Percentiles rank a stretch among this genome's conserved stretches.
phyloP scores from a whole-genome alignment of 1,284 basidiomycete species.

The Sparassis latifolia region DNA sequence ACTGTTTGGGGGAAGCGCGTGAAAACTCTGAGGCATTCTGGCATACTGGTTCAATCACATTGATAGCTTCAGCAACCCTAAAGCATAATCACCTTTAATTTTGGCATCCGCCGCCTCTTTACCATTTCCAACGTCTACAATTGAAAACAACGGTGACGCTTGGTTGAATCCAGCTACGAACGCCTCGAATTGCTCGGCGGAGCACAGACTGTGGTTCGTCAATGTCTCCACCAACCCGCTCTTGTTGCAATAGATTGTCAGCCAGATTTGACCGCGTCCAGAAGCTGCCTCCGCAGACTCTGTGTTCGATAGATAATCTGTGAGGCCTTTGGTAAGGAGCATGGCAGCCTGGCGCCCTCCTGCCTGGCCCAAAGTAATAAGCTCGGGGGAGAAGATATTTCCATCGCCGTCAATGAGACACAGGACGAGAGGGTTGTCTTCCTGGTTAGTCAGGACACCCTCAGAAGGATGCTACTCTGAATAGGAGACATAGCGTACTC shows the following conservation, averaged over 20 bases:
- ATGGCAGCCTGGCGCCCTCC: conserved; percentile 39
- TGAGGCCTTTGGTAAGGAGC: conserved; percentile 35
- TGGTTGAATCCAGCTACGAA: conserved; percentile 44
- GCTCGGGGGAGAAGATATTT: conserved; percentile 37
- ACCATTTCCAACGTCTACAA: conserved; percentile 48
- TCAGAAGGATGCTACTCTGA: background rate
- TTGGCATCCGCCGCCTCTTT: conserved; percentile 55
- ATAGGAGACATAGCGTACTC: conserved; percentile 17
- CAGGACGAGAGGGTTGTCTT: conserved; percentile 33
- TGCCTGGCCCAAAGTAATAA: conserved; percentile 31
- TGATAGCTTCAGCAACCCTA: background rate
- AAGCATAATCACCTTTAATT: conserved; percentile 36
- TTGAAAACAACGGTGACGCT: conserved; percentile 38
- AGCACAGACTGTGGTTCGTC: conserved; percentile 28
- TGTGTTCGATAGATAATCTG: conserved; percentile 25
- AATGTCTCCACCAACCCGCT: conserved; percentile 36
- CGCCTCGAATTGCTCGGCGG: conserved; percentile 33
- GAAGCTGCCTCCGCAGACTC: conserved; percentile 19
- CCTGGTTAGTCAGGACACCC: conserved; percentile 14
- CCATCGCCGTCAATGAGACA: conserved; percentile 44
- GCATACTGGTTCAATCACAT: background rate
- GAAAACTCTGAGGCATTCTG: conserved; percentile 39
- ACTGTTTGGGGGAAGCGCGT: conserved; percentile 39
- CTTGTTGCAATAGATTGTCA: conserved; percentile 41
- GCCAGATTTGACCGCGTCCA: conserved; percentile 32